phyloP scores from a whole-genome alignment of 2,329 filamentous ascomycete genomes.

The Fusarium tanahbumbuense region DNA sequence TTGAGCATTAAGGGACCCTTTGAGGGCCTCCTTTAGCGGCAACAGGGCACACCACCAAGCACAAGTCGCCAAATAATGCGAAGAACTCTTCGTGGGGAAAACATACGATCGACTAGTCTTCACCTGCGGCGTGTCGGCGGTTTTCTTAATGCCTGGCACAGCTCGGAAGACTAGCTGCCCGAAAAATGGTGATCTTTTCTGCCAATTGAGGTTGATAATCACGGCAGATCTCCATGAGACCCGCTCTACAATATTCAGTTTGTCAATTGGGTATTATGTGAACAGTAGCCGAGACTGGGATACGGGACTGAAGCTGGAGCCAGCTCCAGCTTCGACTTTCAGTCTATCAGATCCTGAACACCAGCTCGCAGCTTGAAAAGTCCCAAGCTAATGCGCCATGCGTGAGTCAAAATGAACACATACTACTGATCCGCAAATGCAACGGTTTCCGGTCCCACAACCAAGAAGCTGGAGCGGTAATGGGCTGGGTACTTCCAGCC shows the following conservation, averaged over 20 bases:
- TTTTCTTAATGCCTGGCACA: slow-evolving; percentile 11
- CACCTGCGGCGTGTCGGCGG: slow-evolving; percentile 22
- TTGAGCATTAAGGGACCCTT: slow-evolving; percentile 37
- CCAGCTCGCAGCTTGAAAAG: slow-evolving; percentile 8
- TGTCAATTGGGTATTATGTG: slow-evolving; percentile 2
- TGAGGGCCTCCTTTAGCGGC: slow-evolving; percentile 14
- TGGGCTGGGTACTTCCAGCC: slow-evolving; percentile 20
- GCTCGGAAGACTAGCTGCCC: slow-evolving; percentile 24
- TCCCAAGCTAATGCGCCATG: slow-evolving; percentile 28
- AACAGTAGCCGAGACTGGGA: slow-evolving; percentile 25
- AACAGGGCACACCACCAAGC: slow-evolving; percentile 33
- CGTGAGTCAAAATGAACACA: slow-evolving; percentile 41
- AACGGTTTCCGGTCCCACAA: slow-evolving; percentile 43
- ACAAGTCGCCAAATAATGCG: slow-evolving; percentile 17
- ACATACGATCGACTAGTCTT: slow-evolving; percentile 39
- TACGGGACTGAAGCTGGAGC: slow-evolving; percentile 24
- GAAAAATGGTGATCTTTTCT: slow-evolving; percentile 11
- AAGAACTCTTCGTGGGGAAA: slow-evolving; percentile 24
- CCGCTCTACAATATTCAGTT: slow-evolving; percentile 2
- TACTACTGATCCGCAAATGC: slow-evolving; percentile 21
- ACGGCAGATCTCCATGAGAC: slow-evolving; percentile 3
- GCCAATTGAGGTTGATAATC: slow-evolving; percentile 7
- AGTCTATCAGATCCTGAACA: slow-evolving; percentile 7
- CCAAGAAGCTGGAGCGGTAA: slow-evolving; percentile 24
- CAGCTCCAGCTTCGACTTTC: neutral